Base-by-base conservation (phyloP, 2,329 filamentous ascomycete species). In the Periconia sp. region DNA sequence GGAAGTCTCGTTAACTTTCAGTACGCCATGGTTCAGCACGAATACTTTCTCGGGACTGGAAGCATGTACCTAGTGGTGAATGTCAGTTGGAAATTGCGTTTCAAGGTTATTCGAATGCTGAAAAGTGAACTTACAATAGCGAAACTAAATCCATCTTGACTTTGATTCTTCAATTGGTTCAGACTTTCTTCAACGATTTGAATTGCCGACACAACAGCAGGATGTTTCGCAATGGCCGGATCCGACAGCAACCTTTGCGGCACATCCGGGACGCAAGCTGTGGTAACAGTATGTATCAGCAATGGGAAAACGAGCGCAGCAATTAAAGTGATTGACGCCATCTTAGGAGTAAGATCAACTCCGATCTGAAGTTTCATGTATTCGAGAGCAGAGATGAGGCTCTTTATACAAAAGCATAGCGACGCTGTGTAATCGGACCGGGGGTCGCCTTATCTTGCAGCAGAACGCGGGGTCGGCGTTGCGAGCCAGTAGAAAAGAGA, bases 1-100 rank as follows among this genome's bases (percentile, higher is more conserved):
- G 15, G 19, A 34, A 3, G 59, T 63, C 22, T 67, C 62, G 30
- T 67, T 67, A 36, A 56, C 55, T 18, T 65, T 67, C n/a, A 66
- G 46, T 2, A 35, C 43, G 9, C 63, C 63, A 34, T 59, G 53
- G 32, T 65, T 66, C 35, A 65, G 65, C 3, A 54, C 45, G 23
- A 48, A 62, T 1, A 51, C 49, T n/a, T 50, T 50, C 2, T 30
- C 36, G 1, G 52, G 38, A 3, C 34, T 54, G 1, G 60, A 65
- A 11, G 63, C 56, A 34, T 67, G 63, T 1, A 64, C 59, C 62
- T 65, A 29, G 32, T 12, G 5, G 4, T 19, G 11, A 17, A 21
- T 15, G 13, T 18, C 7, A 18, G 24, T 9, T 15, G 17, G 18
- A 31, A 36, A 21, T n/a, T 24, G 15, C 12, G 26, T 12, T 17